Conservation (phyloP, 2,329 filamentous ascomycete species). For the Leptographium wingfieldii region DNA sequence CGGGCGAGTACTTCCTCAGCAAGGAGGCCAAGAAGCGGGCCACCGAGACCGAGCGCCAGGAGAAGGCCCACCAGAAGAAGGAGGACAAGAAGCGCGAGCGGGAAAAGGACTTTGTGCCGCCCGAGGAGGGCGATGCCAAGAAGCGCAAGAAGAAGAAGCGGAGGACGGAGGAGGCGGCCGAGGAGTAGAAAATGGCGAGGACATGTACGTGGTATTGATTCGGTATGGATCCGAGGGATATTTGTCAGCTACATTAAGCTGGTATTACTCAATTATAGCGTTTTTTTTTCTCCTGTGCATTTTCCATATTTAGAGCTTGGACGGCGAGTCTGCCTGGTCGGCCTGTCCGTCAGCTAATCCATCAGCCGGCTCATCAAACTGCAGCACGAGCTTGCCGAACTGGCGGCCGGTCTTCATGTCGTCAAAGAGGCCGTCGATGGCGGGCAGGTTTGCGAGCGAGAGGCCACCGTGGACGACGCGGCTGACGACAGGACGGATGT, state of each 20-base stretch:
- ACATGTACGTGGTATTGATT: neutral
- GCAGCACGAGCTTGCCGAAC: constrained; percentile 86
- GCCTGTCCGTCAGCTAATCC: neutral
- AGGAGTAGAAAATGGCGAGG: neutral
- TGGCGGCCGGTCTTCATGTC: constrained; percentile 79
- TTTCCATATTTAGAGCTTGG: constrained; percentile 21
- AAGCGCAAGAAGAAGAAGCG: constrained; percentile 45
- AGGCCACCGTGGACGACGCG: constrained; percentile 49
- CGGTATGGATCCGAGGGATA: neutral
- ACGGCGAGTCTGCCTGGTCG: constrained; percentile 7
- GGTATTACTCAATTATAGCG: neutral
- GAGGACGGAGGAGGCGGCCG: constrained; percentile 7
- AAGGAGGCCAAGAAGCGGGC: constrained; percentile 86
- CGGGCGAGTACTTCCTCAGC: constrained; percentile 88
- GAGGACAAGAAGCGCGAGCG: constrained; percentile 77
- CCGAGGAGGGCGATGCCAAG: constrained; percentile 58
- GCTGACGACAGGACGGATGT: constrained; percentile 67
- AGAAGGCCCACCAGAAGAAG: constrained; percentile 78
- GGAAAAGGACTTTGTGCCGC: constrained; percentile 75
- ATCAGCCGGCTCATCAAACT: constrained; percentile 33
- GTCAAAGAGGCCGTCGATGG: constrained; percentile 70
- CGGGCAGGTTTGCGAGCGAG: constrained; percentile 55
- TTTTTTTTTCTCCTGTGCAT: neutral
- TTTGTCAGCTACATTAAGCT: neutral
- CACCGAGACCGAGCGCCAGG: constrained; percentile 64